Evolutionary conservation across 257 asterid species (phyloP).

Genomic region (Solanum arcanum): DNA sequence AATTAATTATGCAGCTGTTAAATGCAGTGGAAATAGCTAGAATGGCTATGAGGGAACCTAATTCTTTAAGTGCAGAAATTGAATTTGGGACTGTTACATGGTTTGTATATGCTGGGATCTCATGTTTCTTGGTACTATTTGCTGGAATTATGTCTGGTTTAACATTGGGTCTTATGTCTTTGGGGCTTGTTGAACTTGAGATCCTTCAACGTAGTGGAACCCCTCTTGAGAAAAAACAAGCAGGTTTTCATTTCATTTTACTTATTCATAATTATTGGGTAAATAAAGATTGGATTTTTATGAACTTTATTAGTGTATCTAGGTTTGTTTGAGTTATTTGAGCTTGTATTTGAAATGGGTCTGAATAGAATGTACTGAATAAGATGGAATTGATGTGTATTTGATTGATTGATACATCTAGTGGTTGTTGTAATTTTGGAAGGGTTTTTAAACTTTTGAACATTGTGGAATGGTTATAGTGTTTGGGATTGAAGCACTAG

Average conservation of each 20-base stretch:
- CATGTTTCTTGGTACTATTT: constrained; percentile 64
- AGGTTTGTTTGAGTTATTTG: neutral
- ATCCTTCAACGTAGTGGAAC: constrained; percentile 92
- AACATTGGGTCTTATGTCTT: constrained; percentile 83
- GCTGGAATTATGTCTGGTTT: constrained; percentile 96
- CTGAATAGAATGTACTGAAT: neutral
- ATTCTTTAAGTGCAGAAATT: constrained; percentile 47
- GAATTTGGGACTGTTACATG: constrained; percentile 71
- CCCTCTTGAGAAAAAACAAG: constrained; percentile 67
- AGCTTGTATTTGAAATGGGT: neutral
- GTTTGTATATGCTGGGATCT: constrained; percentile 70
- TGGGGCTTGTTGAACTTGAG: constrained; percentile 91
- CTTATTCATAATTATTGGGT: neutral
- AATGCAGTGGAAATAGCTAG: constrained; percentile 48
- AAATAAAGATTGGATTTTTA: neutral
- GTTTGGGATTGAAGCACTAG: neutral
- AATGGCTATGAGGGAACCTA: constrained; percentile 25
- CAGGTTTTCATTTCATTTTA: constrained; percentile 23
- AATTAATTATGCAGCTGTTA: constrained; percentile 35
- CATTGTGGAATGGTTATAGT: neutral
- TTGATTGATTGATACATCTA: neutral
- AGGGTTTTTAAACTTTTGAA: neutral
- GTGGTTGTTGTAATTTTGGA: neutral
- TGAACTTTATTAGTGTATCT: neutral
- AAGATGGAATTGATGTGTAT: neutral